Percentiles rank a stretch among this genome's conserved stretches.
These are phyloP conservation scores for Puccinia brachypodii DNA, from an alignment of 1,284 basidiomycete genomes.

Conservation along the genomic window DNA sequence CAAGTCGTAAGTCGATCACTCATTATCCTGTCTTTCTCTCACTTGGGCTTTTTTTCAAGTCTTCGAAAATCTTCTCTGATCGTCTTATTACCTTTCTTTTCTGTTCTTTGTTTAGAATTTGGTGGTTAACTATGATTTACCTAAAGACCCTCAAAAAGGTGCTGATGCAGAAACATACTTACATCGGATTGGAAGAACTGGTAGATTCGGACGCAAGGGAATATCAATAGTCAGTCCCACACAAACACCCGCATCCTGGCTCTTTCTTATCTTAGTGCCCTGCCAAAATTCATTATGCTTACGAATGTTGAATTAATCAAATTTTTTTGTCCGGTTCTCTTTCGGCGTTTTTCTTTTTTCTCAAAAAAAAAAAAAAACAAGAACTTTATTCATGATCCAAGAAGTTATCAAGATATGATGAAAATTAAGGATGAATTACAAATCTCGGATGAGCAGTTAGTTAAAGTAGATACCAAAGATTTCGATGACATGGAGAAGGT, in stretches of 20 bases:
- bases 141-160: constrained; percentile 66
- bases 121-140: constrained; percentile 87
- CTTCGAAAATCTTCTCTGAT: background rate
- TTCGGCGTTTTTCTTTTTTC: background rate
- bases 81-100: background rate
- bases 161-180: constrained; percentile 97
- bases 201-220: constrained; percentile 90
- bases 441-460: constrained; percentile 66
- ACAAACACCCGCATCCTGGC: background rate
- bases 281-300: background rate
- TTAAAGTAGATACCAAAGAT: constrained; percentile 59
- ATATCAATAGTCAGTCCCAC: constrained; percentile 68
- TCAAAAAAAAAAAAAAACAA: no score
- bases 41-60: background rate
- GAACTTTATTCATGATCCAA: constrained; percentile 86
- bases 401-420: constrained; percentile 80
- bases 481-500: constrained; percentile 81
- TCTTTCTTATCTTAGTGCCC: background rate
- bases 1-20: constrained; percentile 90
- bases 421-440: constrained; percentile 75
- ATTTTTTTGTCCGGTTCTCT: background rate
- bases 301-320: background rate
- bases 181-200: constrained; percentile 94
- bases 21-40: background rate
- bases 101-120: constrained; percentile 35